Evolutionary conservation across 306 rosid species (phyloP), one percentile per base, ranked within the genome.

Genomic region (Sechiopsis laciniata): DNA sequence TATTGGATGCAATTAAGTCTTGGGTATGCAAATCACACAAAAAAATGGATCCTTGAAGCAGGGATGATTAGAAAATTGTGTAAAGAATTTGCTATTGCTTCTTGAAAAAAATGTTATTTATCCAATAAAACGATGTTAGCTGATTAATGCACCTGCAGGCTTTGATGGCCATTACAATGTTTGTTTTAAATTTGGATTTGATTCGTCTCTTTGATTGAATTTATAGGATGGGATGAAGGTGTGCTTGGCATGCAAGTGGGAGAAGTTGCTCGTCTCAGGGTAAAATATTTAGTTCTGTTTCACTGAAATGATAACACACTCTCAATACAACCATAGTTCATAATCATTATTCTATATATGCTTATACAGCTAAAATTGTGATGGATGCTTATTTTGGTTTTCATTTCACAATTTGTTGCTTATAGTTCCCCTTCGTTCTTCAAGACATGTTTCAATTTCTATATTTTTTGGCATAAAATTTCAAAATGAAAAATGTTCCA

Each of bases 211-310:
- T 72, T 59, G 45, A 48, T 55, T 55, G 59, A 74, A 70, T 80
- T 9, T 79, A 55, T 65, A 91, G 98, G 97, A 75, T 90, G 97
- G 98, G 98, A 93, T 83, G 98, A 93, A 83, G 98, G 98, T 75
- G 98, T 93, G 22, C 42, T 90, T 4, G 88, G 83, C 67, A 93
- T 93, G 97, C 97, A 93, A 82, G 1, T 90, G 26, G 98, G 98
- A 55, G 97, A 93, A 86, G 90, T 89, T 81, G 97, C 98, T 86
- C 96, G 94, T 74, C 91, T 93, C 61, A 85, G 91, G 96, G 98
- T 93, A 86, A 78, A 78, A 61, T 73, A 9, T 75, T 73, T 20
- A 61, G 17, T 64, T 7, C 72, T 20, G 45, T 9, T 9, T 51
- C n/a, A 17, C 69, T 5, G 12, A 45, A 17, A 40, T 75, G 35